Percentiles rank a stretch among this genome's conserved stretches.
Evolutionary conservation across 495 filamentous ascomycete genomes (phyloP).

Genomic region (Penicillium lagena): DNA sequence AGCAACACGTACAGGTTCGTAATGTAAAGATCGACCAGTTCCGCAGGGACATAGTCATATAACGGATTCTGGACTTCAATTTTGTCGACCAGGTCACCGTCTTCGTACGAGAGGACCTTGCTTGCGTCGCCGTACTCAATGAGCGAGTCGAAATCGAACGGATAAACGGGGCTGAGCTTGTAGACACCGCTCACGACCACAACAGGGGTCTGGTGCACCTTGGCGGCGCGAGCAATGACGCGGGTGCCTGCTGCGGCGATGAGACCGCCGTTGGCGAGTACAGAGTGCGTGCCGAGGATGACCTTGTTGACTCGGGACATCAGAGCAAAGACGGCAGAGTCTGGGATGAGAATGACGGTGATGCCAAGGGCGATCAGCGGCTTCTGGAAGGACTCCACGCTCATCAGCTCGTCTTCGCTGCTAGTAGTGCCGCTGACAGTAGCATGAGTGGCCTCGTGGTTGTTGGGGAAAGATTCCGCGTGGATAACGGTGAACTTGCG

Average conservation of each 20-base stretch:
- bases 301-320: constrained; percentile 95
- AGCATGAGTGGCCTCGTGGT: constrained; percentile 54
- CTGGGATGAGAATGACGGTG: constrained; percentile 73
- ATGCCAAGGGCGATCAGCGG: constrained; percentile 70
- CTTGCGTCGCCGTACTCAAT: constrained; percentile 78
- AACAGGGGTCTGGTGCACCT: constrained; percentile 70
- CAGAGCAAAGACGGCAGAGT: constrained; percentile 78
- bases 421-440: constrained; percentile 46
- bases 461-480: constrained; percentile 64
- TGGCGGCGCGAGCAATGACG: constrained; percentile 75
- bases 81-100: constrained; percentile 67
- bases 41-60: constrained; percentile 75
- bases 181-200: constrained; percentile 81
- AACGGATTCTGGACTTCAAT: constrained; percentile 76
- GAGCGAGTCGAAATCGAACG: constrained; percentile 67
- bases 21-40: constrained; percentile 81
- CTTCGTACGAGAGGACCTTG: constrained; percentile 64
- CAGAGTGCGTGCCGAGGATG: constrained; percentile 75
- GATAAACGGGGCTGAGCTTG: constrained; percentile 84
- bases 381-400: constrained; percentile 59
- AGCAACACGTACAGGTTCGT: constrained; percentile 67
- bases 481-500: constrained; percentile 84
- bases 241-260: constrained; percentile 73
- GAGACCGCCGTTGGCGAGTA: constrained; percentile 79
- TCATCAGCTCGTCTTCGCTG: constrained; percentile 41